Conservation (phyloP, 1,139 yeast genomes). For the Blastobotrys persicus region DNA sequence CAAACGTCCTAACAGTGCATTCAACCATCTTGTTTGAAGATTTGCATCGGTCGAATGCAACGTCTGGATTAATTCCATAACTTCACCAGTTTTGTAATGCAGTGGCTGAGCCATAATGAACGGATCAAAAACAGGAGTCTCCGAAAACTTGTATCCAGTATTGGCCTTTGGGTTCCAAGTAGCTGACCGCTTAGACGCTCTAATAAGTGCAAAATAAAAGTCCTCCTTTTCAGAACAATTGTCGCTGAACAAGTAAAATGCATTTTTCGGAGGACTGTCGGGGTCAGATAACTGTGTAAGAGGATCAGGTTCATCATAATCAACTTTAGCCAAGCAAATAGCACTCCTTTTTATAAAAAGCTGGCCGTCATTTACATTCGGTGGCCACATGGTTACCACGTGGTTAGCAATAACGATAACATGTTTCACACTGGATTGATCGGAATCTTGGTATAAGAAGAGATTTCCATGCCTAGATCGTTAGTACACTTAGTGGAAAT, state of each 20-base stretch:
- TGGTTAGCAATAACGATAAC: constrained; percentile 73
- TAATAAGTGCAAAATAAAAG: constrained; percentile 82
- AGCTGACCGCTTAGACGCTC: constrained; percentile 55
- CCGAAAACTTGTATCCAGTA: constrained; percentile 2
- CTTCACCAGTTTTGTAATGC: constrained; percentile 67
- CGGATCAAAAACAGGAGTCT: constrained; percentile 38
- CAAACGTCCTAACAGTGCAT: constrained; percentile 78
- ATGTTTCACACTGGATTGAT: constrained; percentile 65
- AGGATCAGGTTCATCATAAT: constrained; percentile 16
- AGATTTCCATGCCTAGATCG: constrained; percentile 75
- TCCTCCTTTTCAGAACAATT: constrained; percentile 82
- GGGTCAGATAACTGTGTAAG: constrained; percentile 25
- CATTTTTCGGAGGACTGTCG: constrained; percentile 47
- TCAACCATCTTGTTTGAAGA: constrained; percentile 82
- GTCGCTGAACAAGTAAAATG: constrained; percentile 75
- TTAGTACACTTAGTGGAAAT: constrained; percentile 43
- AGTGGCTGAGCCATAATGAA: constrained; percentile 65
- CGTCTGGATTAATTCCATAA: constrained; percentile 70
- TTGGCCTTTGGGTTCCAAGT: constrained; percentile 1
- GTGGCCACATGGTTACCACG: constrained; percentile 84
- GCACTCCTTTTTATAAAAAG: constrained; percentile 78
- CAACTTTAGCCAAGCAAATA: constrained; percentile 51
- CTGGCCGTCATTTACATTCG: constrained; percentile 65
- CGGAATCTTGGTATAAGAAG: constrained; percentile 71
- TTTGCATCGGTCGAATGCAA: constrained; percentile 82